A percentile compares a stretch with the other conserved stretches of the same genome.
phyloP scores from a whole-genome alignment of 345 rosid genomes.

The Ceriops decandra region DNA sequence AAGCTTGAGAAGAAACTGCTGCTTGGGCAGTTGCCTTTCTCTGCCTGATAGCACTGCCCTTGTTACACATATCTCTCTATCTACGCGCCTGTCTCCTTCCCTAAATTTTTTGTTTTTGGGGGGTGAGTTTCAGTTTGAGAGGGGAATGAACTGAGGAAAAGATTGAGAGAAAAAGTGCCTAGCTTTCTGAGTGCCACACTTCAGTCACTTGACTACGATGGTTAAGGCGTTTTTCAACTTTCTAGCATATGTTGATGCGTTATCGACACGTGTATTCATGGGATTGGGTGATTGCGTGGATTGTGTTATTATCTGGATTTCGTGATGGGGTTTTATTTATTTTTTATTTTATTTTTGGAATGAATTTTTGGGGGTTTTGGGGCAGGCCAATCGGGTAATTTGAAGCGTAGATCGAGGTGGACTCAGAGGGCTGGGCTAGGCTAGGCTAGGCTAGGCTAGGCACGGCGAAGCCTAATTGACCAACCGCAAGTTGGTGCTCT shows the following conservation, averaged over 20 bases:
- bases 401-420: not conserved
- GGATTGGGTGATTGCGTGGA: constrained; percentile 18
- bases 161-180: not conserved
- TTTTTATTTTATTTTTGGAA: not conserved
- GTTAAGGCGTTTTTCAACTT: not conserved
- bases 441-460: too few relatives aligned
- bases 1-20: constrained; percentile 12
- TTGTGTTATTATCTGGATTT: constrained; percentile 58
- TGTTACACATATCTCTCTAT: constrained; percentile 27
- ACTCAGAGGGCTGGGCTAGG: too few relatives aligned
- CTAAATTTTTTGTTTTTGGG: not conserved
- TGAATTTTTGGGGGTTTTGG: not conserved
- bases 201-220: not conserved
- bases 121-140: not conserved
- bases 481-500: not conserved
- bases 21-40: constrained; percentile 7
- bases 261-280: constrained; percentile 8
- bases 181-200: not conserved
- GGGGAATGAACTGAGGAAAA: not conserved
- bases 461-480: too few relatives aligned
- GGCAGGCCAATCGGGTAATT: constrained; percentile 15
- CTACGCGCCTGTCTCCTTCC: not conserved
- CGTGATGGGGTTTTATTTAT: constrained; percentile 20
- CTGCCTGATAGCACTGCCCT: not conserved
- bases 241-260: not conserved